A percentile compares a stretch with the other conserved stretches of the same genome.
These are phyloP conservation scores for Beta lomatogona DNA, from an alignment of 179 eudicot species.

Conservation along the genomic window DNA sequence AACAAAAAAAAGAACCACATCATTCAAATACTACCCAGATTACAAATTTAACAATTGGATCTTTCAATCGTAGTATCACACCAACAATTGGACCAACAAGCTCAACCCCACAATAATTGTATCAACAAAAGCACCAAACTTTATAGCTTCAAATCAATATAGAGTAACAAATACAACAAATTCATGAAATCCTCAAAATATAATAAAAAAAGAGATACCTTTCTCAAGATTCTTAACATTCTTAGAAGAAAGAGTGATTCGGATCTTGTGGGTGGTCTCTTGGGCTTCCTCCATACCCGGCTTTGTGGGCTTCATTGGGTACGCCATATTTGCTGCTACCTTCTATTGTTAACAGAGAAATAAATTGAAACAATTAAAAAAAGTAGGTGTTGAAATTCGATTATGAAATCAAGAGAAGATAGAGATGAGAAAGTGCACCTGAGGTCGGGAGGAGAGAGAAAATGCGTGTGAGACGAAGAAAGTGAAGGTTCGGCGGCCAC, in stretches of 20 bases:
- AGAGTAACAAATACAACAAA: not conserved
- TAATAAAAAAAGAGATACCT: slow-evolving; percentile 38
- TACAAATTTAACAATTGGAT: not conserved
- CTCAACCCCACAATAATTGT: too few species aligned
- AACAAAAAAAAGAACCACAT: not conserved
- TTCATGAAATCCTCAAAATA: not conserved
- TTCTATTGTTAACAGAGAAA: not conserved
- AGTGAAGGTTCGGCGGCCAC: not conserved
- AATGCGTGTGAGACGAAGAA: not conserved
- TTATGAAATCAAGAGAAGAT: not conserved
- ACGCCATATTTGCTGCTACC: slow-evolving; percentile 45
- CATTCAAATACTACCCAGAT: not conserved
- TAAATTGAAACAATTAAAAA: not conserved
- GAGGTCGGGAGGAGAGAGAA: too few species aligned
- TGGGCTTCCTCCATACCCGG: slow-evolving; percentile 78
- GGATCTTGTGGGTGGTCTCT: slow-evolving; percentile 76
- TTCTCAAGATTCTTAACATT: slow-evolving; percentile 89
- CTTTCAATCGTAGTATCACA: not conserved
- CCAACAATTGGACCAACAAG: not conserved
- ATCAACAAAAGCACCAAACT: not conserved
- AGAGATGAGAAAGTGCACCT: not conserved
- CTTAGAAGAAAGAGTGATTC: slow-evolving; percentile 91
- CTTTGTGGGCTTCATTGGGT: slow-evolving; percentile 71
- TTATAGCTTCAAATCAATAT: not conserved
- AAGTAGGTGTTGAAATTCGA: not conserved